Base-by-base conservation (phyloP, 208 protist genomes). In the Leptomonas pyrrhocoris region DNA sequence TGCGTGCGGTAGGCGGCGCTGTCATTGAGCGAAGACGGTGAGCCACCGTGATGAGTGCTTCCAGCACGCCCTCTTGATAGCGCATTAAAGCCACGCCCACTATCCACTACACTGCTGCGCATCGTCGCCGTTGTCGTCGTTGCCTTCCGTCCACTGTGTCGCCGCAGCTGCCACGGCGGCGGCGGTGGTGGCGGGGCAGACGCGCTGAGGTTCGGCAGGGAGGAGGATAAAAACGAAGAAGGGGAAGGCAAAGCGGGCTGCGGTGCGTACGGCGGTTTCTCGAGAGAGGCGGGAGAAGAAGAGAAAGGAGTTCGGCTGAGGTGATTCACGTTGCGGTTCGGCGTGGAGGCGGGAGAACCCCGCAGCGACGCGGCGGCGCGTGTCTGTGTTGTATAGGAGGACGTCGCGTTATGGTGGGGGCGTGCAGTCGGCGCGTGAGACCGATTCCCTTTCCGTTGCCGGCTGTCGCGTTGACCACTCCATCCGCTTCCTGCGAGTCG, bases 91-190 rank as follows among this genome's bases (percentile, higher is more conserved):
- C 7, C 8, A n/a, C 31, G 3, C 2, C 7, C 12, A 19, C 36
- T 40, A 6, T 51, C 57, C 25, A 16, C 13, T 12, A 43, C 18
- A 5, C 31, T 30, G 25, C 60, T 28, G 5, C 23, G n/a, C 36
- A 19, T 5, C 55, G 36, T 28, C 31, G 15, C 12, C 27, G 43
- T 12, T n/a, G n/a, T n/a, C 18, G 7, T 12, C 43, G 43, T 12
- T 19, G 5, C 3, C 16, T 48, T 48, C 43, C 18, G 4, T 15
- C 43, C 21, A 12, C 3, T 48, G 42, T 63, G 55, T 21, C 42
- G 63, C 12, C 58, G 63, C 48, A 60, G 73, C 49, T 23, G 58
- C 73, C 65, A 72, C 23, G 64, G 66, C 30, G 66, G 68, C 23
- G 64, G 66, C 30, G 66, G 55, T 7, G 18, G 42, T 23, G 2